phyloP scores from a whole-genome alignment of 75 land plant species.

The Gnetum montanum region DNA sequence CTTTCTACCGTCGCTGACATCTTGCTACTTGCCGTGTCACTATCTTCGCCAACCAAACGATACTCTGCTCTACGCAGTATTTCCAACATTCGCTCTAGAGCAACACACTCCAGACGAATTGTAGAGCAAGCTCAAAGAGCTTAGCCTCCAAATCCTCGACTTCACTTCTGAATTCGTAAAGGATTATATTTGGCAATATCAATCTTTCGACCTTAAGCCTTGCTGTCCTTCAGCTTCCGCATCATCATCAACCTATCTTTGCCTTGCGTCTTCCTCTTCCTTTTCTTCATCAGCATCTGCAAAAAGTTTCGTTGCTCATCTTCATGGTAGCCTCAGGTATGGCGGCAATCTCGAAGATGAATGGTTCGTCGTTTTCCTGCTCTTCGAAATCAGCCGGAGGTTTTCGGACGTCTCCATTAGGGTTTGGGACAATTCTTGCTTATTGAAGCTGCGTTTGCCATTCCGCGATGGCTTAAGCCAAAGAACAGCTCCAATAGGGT shows the following conservation, averaged over 20 bases:
- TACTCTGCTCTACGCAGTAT: conserved; percentile 30
- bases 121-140: conserved; percentile 23
- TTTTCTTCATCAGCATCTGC: neutral
- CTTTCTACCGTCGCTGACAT: too few relatives aligned
- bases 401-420: conserved; percentile 41
- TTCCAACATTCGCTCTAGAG: conserved; percentile 17
- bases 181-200: conserved; percentile 85
- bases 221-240: too few relatives aligned
- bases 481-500: conserved; percentile 60
- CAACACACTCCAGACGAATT: neutral
- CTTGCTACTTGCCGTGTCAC: too few relatives aligned
- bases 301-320: conserved; percentile 24
- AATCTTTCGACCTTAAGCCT: conserved; percentile 41
- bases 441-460: conserved; percentile 82
- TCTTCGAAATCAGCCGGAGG: conserved; percentile 32
- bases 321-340: conserved; percentile 55
- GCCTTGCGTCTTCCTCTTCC: conserved; percentile 8
- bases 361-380: conserved; percentile 86
- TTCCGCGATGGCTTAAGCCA: conserved; percentile 91
- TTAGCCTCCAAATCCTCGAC: conserved; percentile 39
- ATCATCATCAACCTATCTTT: conserved; percentile 19
- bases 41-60: too few relatives aligned
- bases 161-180: conserved; percentile 22
- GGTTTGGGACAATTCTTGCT: conserved; percentile 78
- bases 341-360: conserved; percentile 95